Evolutionary conservation across 345 rosid species (phyloP).

Genomic region (Populus ilicifolia): DNA sequence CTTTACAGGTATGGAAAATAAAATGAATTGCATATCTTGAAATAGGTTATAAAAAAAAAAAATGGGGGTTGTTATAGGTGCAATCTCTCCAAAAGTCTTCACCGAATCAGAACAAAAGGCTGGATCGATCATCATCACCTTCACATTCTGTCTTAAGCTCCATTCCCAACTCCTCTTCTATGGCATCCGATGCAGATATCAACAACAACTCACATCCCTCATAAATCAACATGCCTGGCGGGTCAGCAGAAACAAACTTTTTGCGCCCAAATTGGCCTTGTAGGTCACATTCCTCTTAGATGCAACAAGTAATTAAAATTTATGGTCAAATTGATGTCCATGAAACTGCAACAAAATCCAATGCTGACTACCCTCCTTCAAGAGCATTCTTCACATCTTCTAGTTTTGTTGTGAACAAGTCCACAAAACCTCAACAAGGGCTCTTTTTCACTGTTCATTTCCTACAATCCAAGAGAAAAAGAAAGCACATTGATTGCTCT

Average conservation of each 20-base stretch:
- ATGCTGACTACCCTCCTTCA: slow-evolving; percentile 44
- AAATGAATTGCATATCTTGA: too few species aligned
- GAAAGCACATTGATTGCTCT: too few species aligned
- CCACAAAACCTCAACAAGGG: slow-evolving; percentile 62
- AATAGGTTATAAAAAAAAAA: too few species aligned
- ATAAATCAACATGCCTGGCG: slow-evolving; percentile 61
- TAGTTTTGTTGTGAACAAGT: slow-evolving; percentile 55
- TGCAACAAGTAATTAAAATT: neutral
- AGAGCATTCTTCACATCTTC: slow-evolving; percentile 55
- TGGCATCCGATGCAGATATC: slow-evolving; percentile 62
- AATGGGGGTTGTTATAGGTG: neutral
- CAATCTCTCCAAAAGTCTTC: slow-evolving; percentile 52
- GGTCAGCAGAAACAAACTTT: slow-evolving; percentile 52
- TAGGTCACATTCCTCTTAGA: slow-evolving; percentile 51
- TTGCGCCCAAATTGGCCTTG: slow-evolving; percentile 51
- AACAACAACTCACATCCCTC: slow-evolving; percentile 70
- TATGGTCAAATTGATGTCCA: neutral
- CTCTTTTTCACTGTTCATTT: slow-evolving; percentile 58
- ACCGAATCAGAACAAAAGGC: slow-evolving; percentile 49
- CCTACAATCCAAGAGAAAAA: slow-evolving; percentile 16
- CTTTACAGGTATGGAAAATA: too few species aligned
- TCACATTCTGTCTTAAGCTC: slow-evolving; percentile 44
- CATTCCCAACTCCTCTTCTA: slow-evolving; percentile 60
- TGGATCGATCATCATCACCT: slow-evolving; percentile 31
- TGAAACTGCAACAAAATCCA: too few species aligned